phyloP scores from a whole-genome alignment of 1,139 yeast genomes.

The Hansenula sp. region DNA sequence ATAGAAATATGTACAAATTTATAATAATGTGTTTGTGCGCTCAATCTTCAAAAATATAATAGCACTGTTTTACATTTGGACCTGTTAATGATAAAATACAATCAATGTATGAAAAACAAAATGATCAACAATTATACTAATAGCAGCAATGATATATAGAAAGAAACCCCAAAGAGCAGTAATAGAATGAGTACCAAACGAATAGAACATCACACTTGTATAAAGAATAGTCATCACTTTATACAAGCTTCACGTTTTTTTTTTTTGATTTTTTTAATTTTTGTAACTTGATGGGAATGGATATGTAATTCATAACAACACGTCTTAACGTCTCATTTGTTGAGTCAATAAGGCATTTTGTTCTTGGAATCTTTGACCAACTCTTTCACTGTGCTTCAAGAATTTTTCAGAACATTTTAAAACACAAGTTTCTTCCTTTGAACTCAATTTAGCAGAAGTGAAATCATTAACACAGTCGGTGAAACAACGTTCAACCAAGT shows the following conservation, averaged over 20 bases:
- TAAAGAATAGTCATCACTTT: constrained; percentile 1
- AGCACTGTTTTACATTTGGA: no score
- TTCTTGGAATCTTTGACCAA: constrained; percentile 98
- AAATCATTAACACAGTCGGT: constrained; percentile 97
- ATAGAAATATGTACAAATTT: background rate
- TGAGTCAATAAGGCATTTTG: constrained; percentile 66
- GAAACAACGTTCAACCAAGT: constrained; percentile 94
- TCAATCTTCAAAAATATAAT: no score
- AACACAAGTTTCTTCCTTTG: constrained; percentile 82
- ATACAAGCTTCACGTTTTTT: background rate
- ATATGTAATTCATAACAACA: no score
- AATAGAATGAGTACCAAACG: background rate
- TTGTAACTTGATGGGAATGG: background rate
- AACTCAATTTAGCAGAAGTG: constrained; percentile 83
- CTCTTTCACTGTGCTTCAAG: constrained; percentile 96
- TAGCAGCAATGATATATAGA: background rate
- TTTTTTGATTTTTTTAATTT: background rate
- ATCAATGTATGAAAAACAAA: background rate
- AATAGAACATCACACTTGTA: background rate
- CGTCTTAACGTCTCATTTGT: constrained; percentile 33
- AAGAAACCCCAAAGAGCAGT: background rate
- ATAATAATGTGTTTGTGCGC: background rate
- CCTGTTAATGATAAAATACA: background rate
- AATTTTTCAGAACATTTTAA: constrained; percentile 95
- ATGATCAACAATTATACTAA: background rate